Evolutionary conservation across 805 yeast species (phyloP).

Genomic region (Grigorovia humatica): DNA sequence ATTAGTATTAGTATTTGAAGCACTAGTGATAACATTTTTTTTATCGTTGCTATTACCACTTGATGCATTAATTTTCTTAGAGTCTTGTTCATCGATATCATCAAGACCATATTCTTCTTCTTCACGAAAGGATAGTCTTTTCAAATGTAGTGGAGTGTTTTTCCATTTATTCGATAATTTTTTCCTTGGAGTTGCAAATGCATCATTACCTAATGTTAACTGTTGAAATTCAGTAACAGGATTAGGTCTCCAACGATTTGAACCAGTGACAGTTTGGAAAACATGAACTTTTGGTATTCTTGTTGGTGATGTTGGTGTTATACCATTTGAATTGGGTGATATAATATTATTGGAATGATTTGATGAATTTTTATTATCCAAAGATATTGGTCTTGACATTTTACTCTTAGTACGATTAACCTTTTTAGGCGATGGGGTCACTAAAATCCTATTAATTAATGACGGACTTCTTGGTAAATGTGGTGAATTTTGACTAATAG

Average conservation of each 20-base stretch:
- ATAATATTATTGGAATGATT: background rate
- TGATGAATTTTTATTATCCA: background rate
- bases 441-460: conserved; percentile 11
- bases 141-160: background rate
- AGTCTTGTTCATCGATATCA: background rate
- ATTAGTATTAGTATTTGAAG: background rate
- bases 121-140: background rate
- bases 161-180: background rate
- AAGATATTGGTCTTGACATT: background rate
- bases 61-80: background rate
- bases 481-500: background rate
- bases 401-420: background rate
- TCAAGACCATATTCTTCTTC: background rate
- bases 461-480: conserved; percentile 13
- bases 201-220: conserved; percentile 1
- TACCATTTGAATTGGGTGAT: background rate
- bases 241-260: conserved; percentile 4
- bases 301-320: conserved; percentile 2
- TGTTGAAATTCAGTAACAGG: background rate
- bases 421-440: conserved; percentile 5
- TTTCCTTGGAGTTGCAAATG: conserved; percentile 1
- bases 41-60: background rate
- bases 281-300: conserved; percentile 6
- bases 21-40: no score
- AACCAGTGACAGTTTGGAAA: conserved; percentile 5